phyloP scores from a whole-genome alignment of 176 grass and related monocot species.

The Oropetium thomaeum region DNA sequence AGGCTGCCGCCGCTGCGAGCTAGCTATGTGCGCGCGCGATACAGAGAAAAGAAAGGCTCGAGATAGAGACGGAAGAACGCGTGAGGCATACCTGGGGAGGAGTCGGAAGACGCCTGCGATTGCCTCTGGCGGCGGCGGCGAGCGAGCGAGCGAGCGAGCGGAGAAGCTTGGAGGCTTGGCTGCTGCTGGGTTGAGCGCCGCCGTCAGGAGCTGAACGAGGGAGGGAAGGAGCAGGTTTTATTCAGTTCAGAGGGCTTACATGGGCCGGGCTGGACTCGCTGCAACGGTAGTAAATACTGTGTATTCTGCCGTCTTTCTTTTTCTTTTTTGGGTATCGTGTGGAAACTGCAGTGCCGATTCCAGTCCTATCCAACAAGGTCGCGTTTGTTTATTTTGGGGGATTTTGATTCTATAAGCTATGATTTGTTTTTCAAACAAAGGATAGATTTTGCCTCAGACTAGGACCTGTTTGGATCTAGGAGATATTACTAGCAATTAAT shows the following conservation, averaged over 20 bases:
- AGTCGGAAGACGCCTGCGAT: not conserved
- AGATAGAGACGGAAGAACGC: not conserved
- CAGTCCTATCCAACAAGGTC: too few species aligned
- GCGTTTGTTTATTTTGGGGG: too few species aligned
- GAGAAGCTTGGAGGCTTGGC: constrained; percentile 15
- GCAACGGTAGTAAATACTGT: not conserved
- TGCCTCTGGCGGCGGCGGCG: constrained; percentile 26
- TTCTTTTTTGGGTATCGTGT: too few species aligned
- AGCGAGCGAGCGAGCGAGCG: constrained; percentile 5
- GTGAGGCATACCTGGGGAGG: not conserved
- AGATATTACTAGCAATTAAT: too few species aligned
- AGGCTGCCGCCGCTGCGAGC: not conserved
- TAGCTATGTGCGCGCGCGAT: not conserved
- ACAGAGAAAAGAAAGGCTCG: not conserved
- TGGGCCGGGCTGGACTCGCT: constrained; percentile 26
- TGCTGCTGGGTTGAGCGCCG: constrained; percentile 35
- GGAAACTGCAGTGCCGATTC: too few species aligned
- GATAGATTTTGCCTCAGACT: too few species aligned
- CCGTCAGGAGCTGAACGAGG: constrained; percentile 30
- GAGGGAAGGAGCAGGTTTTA: constrained; percentile 39
- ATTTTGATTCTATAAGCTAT: too few species aligned
- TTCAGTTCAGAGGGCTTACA: constrained; percentile 27
- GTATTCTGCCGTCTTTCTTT: not conserved
- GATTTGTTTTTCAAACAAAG: too few species aligned
- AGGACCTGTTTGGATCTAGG: too few species aligned